Evolutionary conservation across 2,329 filamentous ascomycete species (phyloP).

Genomic region (Pleochaeta shiraiana): DNA sequence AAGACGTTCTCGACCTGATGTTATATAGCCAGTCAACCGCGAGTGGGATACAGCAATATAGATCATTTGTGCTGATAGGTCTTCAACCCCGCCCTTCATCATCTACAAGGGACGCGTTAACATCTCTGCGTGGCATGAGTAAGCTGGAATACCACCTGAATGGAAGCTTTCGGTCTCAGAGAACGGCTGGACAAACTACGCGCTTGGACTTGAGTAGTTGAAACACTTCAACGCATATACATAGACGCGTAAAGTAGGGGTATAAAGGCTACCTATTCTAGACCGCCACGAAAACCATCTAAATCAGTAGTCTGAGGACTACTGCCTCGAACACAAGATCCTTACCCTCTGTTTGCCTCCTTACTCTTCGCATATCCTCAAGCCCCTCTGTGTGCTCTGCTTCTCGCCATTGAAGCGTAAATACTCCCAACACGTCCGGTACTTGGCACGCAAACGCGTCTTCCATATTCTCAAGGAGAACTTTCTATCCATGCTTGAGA

Average conservation of each 20-base stretch:
- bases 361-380: constrained; percentile 20
- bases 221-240: constrained; percentile 20
- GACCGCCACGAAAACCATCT: constrained; percentile 17
- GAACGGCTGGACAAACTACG: constrained; percentile 20
- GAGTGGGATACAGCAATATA: not conserved
- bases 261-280: constrained; percentile 20
- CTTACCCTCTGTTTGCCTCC: constrained; percentile 14
- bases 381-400: constrained; percentile 21
- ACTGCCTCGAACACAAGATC: constrained; percentile 20
- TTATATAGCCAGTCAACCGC: not conserved
- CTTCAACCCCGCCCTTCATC: not conserved
- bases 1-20: not conserved
- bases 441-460: not conserved
- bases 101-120: constrained; percentile 5
- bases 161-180: constrained; percentile 16
- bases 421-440: constrained; percentile 13
- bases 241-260: constrained; percentile 11
- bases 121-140: constrained; percentile 13
- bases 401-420: constrained; percentile 19
- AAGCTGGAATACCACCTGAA: constrained; percentile 11
- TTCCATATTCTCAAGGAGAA: not conserved
- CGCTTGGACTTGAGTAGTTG: constrained; percentile 19
- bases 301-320: constrained; percentile 18
- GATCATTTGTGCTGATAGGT: not conserved
- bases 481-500: not conserved